phyloP scores from a whole-genome alignment of 306 rosid species.

The Urtica urens region DNA sequence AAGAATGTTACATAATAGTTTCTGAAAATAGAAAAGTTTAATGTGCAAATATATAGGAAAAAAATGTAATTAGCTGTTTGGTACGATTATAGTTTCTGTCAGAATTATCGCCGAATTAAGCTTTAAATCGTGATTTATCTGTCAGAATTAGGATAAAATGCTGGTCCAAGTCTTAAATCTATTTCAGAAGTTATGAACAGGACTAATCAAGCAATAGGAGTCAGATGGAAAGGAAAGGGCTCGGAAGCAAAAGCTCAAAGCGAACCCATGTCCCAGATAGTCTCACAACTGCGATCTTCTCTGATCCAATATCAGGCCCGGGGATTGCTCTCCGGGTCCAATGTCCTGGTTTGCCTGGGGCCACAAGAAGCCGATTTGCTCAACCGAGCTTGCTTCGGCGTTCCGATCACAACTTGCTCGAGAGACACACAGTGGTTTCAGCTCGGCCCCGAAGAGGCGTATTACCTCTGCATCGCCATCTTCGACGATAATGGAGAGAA shows the following conservation, averaged over 20 bases:
- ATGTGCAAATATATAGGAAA: too few species aligned
- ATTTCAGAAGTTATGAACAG: too few species aligned
- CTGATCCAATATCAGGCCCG: slow-evolving; percentile 30
- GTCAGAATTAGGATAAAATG: too few species aligned
- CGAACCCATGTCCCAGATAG: slow-evolving; percentile 61
- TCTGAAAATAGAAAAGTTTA: too few species aligned
- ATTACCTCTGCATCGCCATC: slow-evolving; percentile 43
- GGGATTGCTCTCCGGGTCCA: slow-evolving; percentile 36
- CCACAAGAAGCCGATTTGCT: slow-evolving; percentile 43
- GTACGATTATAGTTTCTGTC: too few species aligned
- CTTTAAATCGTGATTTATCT: too few species aligned
- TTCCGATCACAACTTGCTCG: slow-evolving; percentile 30
- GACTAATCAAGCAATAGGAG: too few species aligned
- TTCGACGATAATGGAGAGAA: slow-evolving; percentile 41
- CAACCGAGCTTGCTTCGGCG: slow-evolving; percentile 54
- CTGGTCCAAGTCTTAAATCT: too few species aligned
- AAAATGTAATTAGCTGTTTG: too few species aligned
- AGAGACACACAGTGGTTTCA: slow-evolving; percentile 50
- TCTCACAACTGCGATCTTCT: slow-evolving; percentile 45
- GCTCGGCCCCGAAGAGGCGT: slow-evolving; percentile 62
- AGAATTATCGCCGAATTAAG: too few species aligned
- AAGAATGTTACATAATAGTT: too few species aligned
- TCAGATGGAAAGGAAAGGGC: slow-evolving; percentile 77
- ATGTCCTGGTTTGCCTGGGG: slow-evolving; percentile 34
- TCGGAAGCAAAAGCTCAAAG: slow-evolving; percentile 51